Percentiles rank a stretch among this genome's conserved stretches.
Conservation (phyloP, 2,329 filamentous ascomycete genomes). For the Sporothrix sp. region DNA sequence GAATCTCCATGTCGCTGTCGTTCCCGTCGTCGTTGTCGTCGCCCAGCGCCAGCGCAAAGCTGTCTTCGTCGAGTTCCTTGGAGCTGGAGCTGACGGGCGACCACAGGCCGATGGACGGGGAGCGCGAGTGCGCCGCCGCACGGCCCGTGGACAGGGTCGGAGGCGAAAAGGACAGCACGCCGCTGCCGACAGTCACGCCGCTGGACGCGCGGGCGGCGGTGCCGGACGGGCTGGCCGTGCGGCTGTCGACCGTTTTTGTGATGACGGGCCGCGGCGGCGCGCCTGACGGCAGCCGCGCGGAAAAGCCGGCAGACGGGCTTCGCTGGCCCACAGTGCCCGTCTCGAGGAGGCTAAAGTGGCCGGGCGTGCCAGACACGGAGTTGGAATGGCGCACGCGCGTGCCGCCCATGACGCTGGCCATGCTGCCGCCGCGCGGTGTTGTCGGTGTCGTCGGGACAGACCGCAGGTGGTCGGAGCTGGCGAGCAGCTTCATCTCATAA, state of each 20-base stretch:
- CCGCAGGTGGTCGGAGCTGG: conserved; percentile 64
- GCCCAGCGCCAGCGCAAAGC: conserved; percentile 21
- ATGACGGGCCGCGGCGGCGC: conserved; percentile 4
- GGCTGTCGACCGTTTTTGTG: not conserved
- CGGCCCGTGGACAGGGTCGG: conserved; percentile 11
- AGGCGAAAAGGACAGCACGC: conserved; percentile 25
- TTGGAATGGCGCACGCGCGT: conserved; percentile 35
- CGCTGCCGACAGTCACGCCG: conserved; percentile 14
- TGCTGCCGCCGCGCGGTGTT: conserved; percentile 23
- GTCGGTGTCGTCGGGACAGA: conserved; percentile 29
- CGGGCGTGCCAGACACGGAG: conserved; percentile 28
- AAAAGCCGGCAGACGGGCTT: conserved; percentile 37
- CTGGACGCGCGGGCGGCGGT: conserved; percentile 11
- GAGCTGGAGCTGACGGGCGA: conserved; percentile 26
- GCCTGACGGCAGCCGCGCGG: conserved; percentile 15
- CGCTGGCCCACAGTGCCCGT: conserved; percentile 27
- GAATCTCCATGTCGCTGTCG: conserved; percentile 32
- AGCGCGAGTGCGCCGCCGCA: conserved; percentile 25
- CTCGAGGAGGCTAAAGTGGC: conserved; percentile 19
- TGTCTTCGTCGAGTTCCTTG: conserved; percentile 29
- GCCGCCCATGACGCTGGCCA: conserved; percentile 23
- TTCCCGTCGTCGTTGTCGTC: conserved; percentile 32
- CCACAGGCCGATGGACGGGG: conserved; percentile 40
- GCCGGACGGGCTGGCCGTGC: conserved; percentile 13
- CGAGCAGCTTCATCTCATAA: conserved; percentile 67